Percentiles rank a stretch among this genome's conserved stretches.
Conservation (phyloP, 257 asterid genomes). For the Capsicum chinense region DNA sequence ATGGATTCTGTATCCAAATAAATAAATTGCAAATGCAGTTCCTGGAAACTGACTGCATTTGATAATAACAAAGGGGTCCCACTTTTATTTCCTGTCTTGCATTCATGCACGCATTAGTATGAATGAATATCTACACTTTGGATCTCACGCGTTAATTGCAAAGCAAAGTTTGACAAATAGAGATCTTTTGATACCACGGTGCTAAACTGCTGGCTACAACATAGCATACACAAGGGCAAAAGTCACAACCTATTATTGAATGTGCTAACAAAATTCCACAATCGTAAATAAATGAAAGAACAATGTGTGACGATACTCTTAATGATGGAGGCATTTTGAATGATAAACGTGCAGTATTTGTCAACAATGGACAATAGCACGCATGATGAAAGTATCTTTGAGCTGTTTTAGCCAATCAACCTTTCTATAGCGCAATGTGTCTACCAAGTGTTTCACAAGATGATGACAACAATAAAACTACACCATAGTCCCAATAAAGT, state of each 20-base stretch:
- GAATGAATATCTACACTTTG: background rate
- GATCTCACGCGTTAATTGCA: slow-evolving; percentile 20
- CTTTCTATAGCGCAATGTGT: background rate
- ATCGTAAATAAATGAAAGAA: background rate
- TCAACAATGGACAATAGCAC: background rate
- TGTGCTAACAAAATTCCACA: background rate
- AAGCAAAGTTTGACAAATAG: background rate
- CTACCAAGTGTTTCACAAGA: background rate
- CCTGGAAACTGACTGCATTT: slow-evolving; percentile 8
- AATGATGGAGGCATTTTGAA: background rate
- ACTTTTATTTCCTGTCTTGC: background rate
- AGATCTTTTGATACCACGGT: background rate
- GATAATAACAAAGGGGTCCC: background rate
- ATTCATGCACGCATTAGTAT: background rate
- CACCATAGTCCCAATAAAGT: background rate
- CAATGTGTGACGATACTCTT: background rate
- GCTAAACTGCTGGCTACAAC: background rate
- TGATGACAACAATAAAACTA: background rate
- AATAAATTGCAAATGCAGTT: background rate
- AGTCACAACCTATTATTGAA: background rate
- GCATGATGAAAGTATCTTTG: background rate
- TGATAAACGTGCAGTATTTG: background rate
- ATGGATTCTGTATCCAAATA: background rate
- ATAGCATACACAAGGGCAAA: background rate
- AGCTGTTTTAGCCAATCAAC: background rate